These are phyloP conservation scores for Lasiodiplodia sp. DNA, from an alignment of 2,329 filamentous ascomycete species.

Conservation along the genomic window DNA sequence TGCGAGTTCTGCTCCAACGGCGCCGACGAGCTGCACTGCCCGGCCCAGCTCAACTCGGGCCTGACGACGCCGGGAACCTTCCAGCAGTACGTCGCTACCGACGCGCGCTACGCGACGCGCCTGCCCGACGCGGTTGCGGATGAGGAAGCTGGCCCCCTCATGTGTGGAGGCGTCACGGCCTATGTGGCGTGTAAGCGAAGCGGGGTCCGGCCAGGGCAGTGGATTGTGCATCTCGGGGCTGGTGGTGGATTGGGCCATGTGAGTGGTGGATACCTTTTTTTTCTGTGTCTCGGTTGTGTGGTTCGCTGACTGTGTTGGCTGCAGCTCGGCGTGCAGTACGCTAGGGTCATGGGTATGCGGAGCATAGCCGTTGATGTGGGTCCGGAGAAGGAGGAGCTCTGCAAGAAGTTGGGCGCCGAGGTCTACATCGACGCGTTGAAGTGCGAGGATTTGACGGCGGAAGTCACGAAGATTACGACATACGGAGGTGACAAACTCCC, in stretches of 20 bases:
- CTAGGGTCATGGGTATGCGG: constrained; percentile 57
- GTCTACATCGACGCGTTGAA: constrained; percentile 34
- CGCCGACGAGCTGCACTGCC: constrained; percentile 60
- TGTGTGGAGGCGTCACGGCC: constrained; percentile 54
- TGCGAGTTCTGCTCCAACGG: constrained; percentile 60
- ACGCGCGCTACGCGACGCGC: constrained; percentile 55
- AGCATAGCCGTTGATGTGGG: constrained; percentile 61
- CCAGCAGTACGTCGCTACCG: constrained; percentile 65
- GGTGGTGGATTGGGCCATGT: constrained; percentile 42
- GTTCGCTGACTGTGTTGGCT: constrained; percentile 28
- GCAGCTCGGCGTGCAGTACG: constrained; percentile 60
- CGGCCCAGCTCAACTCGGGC: constrained; percentile 54
- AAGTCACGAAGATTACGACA: constrained; percentile 53
- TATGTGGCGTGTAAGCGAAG: constrained; percentile 44
- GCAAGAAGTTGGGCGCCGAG: constrained; percentile 60
- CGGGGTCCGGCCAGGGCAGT: constrained; percentile 47
- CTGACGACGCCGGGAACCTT: constrained; percentile 55
- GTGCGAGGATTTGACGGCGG: constrained; percentile 33
- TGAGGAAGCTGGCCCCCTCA: constrained; percentile 48
- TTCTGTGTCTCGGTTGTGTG: neutral
- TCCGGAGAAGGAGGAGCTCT: constrained; percentile 49
- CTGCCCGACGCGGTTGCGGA: constrained; percentile 33
- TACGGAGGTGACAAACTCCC: constrained; percentile 24
- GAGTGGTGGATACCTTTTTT: neutral
- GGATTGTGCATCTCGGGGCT: constrained; percentile 48